These are phyloP conservation scores for Euryodendron excelsum DNA, from an alignment of 148 eudicot genomes.

Conservation along the genomic window DNA sequence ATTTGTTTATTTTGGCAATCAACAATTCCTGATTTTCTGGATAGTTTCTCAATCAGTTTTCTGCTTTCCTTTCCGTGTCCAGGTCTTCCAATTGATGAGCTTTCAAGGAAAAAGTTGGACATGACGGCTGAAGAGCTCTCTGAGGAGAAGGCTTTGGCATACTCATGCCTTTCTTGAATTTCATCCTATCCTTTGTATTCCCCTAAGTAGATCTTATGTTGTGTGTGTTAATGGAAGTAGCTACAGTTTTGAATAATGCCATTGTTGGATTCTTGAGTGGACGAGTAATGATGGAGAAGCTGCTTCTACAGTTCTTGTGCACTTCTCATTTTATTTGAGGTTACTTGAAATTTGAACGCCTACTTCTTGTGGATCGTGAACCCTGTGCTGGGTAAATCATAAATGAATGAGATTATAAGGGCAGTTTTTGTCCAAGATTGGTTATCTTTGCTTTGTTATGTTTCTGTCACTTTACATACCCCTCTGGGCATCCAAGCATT, in stretches of 20 bases:
- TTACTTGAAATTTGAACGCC: constrained; percentile 5
- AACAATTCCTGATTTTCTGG: not conserved
- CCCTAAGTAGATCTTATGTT: not conserved
- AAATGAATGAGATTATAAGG: no score
- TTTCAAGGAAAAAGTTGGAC: constrained; percentile 91
- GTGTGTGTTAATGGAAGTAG: constrained; percentile 26
- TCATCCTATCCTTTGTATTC: not conserved
- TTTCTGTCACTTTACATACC: no score
- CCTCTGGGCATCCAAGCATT: no score
- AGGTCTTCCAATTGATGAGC: constrained; percentile 87
- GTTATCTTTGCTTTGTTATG: no score
- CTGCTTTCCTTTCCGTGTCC: not conserved
- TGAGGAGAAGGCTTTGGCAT: constrained; percentile 90
- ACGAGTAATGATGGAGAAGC: constrained; percentile 26
- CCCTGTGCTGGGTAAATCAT: no score
- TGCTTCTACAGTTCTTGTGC: constrained; percentile 17
- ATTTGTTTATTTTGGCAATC: not conserved
- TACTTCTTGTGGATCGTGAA: not conserved
- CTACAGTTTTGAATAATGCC: constrained; percentile 60
- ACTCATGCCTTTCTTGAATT: constrained; percentile 73
- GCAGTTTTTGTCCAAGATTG: no score
- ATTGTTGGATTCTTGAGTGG: constrained; percentile 23
- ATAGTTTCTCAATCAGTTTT: constrained; percentile 10
- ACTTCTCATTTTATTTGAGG: not conserved
- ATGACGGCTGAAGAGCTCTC: constrained; percentile 80